These are phyloP conservation scores for Vaccinium corymbosum DNA, from an alignment of 148 eudicot species.

Conservation along the genomic window DNA sequence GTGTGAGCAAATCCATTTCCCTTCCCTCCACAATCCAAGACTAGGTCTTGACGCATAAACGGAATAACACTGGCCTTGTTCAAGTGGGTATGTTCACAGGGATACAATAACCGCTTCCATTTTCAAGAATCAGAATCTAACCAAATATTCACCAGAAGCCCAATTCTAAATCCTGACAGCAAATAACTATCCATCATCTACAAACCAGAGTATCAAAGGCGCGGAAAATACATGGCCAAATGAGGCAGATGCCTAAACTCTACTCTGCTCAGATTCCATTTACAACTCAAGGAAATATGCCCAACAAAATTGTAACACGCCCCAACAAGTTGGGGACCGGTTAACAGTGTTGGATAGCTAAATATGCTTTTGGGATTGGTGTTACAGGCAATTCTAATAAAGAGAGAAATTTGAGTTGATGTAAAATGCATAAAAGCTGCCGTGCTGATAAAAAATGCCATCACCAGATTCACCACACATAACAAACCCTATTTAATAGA, in stretches of 20 bases:
- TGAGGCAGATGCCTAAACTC: not conserved
- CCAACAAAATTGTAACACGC: not conserved
- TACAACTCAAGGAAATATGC: not conserved
- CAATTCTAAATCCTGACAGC: not conserved
- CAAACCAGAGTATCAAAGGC: not conserved
- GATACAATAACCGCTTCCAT: not conserved
- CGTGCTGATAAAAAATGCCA: not conserved
- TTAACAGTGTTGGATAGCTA: not conserved
- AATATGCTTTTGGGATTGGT: not conserved
- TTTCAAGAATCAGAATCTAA: not conserved
- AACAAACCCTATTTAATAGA: not conserved
- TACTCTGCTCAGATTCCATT: no score
- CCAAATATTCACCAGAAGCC: not conserved
- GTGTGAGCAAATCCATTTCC: not conserved
- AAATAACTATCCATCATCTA: not conserved
- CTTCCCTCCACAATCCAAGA: not conserved
- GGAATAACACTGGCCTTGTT: not conserved
- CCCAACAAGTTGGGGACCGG: not conserved
- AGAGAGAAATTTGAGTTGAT: not conserved
- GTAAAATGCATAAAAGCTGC: not conserved
- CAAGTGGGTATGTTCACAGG: not conserved
- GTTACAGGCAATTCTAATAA: not conserved
- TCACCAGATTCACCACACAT: not conserved
- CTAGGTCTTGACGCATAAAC: not conserved
- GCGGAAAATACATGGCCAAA: not conserved